These are phyloP conservation scores for Colletotrichum musicola DNA, from an alignment of 2,329 filamentous ascomycete species.

Conservation along the genomic window DNA sequence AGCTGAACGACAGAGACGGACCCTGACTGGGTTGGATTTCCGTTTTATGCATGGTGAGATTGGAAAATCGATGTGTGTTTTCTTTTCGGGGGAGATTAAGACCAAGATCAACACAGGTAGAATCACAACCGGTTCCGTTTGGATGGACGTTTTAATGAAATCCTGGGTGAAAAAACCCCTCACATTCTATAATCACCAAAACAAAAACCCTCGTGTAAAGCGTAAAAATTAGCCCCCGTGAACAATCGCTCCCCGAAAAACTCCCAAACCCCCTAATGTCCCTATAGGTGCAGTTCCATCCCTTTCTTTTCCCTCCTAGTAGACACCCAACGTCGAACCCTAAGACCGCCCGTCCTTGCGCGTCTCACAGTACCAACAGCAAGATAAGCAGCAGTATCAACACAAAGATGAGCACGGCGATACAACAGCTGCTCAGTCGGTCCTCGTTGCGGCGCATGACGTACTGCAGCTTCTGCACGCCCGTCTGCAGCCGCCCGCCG, in stretches of 20 bases:
- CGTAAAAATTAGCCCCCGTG: background rate
- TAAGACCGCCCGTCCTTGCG: no score
- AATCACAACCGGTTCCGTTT: no score
- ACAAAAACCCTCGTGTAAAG: background rate
- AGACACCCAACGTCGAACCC: no score
- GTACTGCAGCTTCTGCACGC: constrained; percentile 86
- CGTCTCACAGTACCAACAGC: constrained; percentile 72
- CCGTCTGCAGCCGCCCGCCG: constrained; percentile 84
- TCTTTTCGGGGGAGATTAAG: no score
- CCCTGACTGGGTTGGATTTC: no score
- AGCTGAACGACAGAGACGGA: no score
- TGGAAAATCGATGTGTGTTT: no score
- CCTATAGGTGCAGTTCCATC: background rate
- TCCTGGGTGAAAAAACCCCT: background rate
- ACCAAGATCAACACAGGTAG: no score
- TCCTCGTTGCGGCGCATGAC: constrained; percentile 94
- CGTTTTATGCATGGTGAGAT: no score
- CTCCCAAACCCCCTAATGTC: constrained; percentile 13
- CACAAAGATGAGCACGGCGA: constrained; percentile 87
- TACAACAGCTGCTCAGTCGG: constrained; percentile 88
- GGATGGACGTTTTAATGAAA: no score
- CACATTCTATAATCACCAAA: background rate
- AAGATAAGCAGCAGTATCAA: constrained; percentile 88
- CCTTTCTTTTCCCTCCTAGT: no score
- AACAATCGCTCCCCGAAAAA: constrained; percentile 29